These are phyloP conservation scores for Butyriboletus loyo DNA, from an alignment of 768 basidiomycete genomes.

Conservation along the genomic window DNA sequence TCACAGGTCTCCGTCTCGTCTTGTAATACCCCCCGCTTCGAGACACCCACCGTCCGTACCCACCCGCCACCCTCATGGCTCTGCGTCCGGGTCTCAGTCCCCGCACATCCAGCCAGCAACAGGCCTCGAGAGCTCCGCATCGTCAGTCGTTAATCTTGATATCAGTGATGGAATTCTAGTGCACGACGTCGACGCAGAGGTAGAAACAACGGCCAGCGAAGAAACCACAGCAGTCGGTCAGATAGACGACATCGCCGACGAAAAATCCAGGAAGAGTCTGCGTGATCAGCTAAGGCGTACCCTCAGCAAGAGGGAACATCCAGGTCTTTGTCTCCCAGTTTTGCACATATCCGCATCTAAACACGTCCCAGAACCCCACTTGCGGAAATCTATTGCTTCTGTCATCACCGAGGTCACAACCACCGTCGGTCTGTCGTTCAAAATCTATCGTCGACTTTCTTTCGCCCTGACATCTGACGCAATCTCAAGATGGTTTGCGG, in stretches of 20 bases:
- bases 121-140: conserved; percentile 61
- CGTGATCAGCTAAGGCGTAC: conserved; percentile 73
- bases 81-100: conserved; percentile 30
- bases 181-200: conserved; percentile 65
- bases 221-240: conserved; percentile 47
- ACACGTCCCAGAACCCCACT: conserved; percentile 9
- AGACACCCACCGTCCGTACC: conserved; percentile 56
- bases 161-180: conserved; percentile 67
- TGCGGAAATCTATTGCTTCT: conserved; percentile 13
- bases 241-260: conserved; percentile 44
- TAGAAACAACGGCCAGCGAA: conserved; percentile 53
- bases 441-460: background rate
- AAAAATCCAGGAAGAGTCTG: conserved; percentile 59
- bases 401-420: conserved; percentile 37
- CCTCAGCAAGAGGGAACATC: conserved; percentile 47
- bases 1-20: conserved; percentile 47
- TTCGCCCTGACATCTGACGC: background rate
- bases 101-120: conserved; percentile 29
- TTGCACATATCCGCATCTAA: conserved; percentile 10
- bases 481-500: conserved; percentile 8
- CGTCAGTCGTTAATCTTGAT: conserved; percentile 67
- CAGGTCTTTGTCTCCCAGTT: conserved; percentile 37
- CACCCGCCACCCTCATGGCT: conserved; percentile 50
- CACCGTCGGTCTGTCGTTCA: conserved; percentile 16
- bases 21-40: conserved; percentile 48